phyloP scores from a whole-genome alignment of 2,329 filamentous ascomycete species.

The Phoma sp. region DNA sequence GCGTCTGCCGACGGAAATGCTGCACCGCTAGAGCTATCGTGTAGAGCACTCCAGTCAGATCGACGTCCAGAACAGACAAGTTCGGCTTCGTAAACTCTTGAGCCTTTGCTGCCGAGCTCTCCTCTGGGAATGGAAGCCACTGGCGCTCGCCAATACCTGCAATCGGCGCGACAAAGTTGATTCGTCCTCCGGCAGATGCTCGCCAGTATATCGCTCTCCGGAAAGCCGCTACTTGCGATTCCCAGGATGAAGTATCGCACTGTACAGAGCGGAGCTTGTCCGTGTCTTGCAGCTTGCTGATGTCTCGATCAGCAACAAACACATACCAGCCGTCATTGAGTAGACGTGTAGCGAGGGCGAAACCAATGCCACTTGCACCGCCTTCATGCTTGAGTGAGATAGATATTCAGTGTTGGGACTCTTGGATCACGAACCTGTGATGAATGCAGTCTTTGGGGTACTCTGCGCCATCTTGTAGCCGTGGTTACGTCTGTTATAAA shows the following conservation, averaged over 20 bases:
- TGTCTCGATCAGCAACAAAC: constrained; percentile 55
- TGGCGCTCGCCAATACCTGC: constrained; percentile 52
- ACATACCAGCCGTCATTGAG: constrained; percentile 53
- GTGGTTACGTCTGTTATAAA: not conserved
- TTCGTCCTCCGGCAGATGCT: constrained; percentile 40
- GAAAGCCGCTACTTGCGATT: constrained; percentile 49
- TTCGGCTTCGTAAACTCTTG: constrained; percentile 49
- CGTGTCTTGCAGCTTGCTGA: constrained; percentile 27
- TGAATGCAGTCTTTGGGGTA: not conserved
- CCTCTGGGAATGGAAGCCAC: constrained; percentile 38
- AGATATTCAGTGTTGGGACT: too few relatives aligned
- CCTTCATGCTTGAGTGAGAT: constrained; percentile 9
- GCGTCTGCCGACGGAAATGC: constrained; percentile 53
- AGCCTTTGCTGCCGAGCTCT: constrained; percentile 22
- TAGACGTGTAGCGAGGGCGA: constrained; percentile 41
- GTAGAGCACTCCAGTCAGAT: constrained; percentile 54
- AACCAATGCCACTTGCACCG: constrained; percentile 46
- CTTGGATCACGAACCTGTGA: not conserved
- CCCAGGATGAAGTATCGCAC: constrained; percentile 48
- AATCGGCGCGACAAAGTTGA: constrained; percentile 53
- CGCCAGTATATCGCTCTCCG: constrained; percentile 38
- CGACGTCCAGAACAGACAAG: constrained; percentile 49
- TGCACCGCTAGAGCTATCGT: constrained; percentile 53
- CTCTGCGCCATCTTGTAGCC: not conserved
- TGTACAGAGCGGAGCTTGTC: constrained; percentile 30